A percentile compares a stretch with the other conserved stretches of the same genome.
phyloP scores from a whole-genome alignment of 495 filamentous ascomycete genomes.

The Neurospora sublineolata region DNA sequence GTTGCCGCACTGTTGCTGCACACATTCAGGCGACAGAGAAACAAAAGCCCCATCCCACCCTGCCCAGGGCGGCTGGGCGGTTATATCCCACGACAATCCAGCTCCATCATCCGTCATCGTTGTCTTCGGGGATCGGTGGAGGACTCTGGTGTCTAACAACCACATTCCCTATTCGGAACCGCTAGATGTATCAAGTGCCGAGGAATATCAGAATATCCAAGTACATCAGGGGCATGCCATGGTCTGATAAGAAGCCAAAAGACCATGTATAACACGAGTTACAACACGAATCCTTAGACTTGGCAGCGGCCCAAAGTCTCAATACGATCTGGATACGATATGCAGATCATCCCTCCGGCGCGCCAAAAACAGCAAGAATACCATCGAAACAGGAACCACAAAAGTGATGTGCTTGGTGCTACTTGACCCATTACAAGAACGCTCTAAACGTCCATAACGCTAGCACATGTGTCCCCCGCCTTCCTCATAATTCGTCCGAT shows the following conservation, averaged over 20 bases:
- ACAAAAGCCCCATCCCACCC: neutral
- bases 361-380: neutral
- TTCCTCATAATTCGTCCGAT: neutral
- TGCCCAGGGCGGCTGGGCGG: neutral
- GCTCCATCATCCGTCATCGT: neutral
- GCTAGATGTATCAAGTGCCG: neutral
- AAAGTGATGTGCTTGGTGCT: neutral
- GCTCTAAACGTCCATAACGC: neutral
- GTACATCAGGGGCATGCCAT: neutral
- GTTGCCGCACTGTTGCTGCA: neutral
- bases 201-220: neutral
- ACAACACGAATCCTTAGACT: neutral
- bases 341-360: neutral
- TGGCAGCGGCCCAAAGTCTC: neutral
- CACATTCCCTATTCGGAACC: neutral
- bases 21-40: neutral
- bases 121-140: neutral
- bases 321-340: neutral
- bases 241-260: neutral
- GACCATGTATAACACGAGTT: neutral
- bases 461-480: neutral
- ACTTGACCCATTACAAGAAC: neutral
- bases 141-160: too few species aligned
- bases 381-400: neutral
- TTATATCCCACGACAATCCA: neutral